These are phyloP conservation scores for Nitzschia putrida DNA, from an alignment of 108 stramenopile genomes.

Conservation along the genomic window DNA sequence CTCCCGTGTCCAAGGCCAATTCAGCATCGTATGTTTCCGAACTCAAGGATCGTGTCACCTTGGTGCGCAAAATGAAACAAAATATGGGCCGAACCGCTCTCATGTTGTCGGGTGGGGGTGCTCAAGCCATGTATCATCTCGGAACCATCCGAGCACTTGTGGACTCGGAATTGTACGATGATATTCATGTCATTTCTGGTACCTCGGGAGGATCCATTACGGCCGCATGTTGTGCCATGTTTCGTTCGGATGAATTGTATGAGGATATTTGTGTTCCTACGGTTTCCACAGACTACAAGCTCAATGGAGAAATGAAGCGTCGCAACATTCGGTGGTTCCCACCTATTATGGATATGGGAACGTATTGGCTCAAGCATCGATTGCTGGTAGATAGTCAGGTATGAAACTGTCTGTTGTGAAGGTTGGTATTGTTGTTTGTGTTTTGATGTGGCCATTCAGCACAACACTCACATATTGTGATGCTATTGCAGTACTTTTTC, in stretches of 20 bases:
- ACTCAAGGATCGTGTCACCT: slow-evolving; percentile 58
- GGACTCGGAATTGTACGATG: slow-evolving; percentile 72
- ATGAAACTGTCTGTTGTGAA: slow-evolving; percentile 4
- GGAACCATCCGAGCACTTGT: slow-evolving; percentile 87
- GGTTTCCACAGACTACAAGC: slow-evolving; percentile 80
- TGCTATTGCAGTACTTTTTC: slow-evolving; percentile 33
- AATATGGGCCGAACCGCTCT: slow-evolving; percentile 89
- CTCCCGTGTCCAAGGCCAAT: slow-evolving; percentile 13
- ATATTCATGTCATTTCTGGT: slow-evolving; percentile 86
- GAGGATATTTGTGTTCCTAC: slow-evolving; percentile 76
- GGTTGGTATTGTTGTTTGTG: not conserved
- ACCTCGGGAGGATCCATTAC: slow-evolving; percentile 89
- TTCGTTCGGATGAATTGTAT: slow-evolving; percentile 73
- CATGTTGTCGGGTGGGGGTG: slow-evolving; percentile 91
- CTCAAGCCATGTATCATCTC: slow-evolving; percentile 93
- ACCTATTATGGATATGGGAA: slow-evolving; percentile 67
- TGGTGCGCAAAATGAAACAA: slow-evolving; percentile 83
- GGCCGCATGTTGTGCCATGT: slow-evolving; percentile 90
- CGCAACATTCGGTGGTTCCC: slow-evolving; percentile 90
- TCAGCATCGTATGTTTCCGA: slow-evolving; percentile 17
- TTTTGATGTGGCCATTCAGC: too few relatives aligned
- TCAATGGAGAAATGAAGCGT: slow-evolving; percentile 77
- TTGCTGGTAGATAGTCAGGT: slow-evolving; percentile 78
- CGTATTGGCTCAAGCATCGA: slow-evolving; percentile 74
- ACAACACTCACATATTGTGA: not conserved